phyloP scores from a whole-genome alignment of 208 protist species.

The Acanthamoeba healyi region DNA sequence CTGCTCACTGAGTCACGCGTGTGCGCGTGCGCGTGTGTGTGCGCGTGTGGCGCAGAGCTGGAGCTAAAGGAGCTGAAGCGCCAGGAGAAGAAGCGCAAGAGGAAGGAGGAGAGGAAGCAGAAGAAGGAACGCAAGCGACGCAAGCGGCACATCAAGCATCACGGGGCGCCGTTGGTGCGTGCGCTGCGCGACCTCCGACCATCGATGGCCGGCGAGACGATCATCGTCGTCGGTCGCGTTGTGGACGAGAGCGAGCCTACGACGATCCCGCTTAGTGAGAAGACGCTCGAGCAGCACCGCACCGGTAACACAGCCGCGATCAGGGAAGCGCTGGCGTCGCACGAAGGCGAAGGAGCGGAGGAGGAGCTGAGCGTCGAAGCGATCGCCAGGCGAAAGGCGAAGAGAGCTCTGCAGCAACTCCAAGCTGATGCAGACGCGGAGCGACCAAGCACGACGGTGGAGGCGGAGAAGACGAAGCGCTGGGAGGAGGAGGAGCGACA shows the following conservation, averaged over 20 bases:
- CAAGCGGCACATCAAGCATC: conserved; percentile 9
- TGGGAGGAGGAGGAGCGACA: conserved; percentile 1
- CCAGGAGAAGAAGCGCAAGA: background rate
- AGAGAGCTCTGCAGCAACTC: background rate
- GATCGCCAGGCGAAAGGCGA: conserved; percentile 2
- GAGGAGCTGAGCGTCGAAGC: background rate
- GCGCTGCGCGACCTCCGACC: background rate
- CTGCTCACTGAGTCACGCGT: background rate
- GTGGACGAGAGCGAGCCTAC: background rate
- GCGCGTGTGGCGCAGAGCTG: background rate
- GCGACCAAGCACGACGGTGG: background rate
- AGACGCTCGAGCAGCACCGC: background rate
- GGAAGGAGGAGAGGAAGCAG: background rate
- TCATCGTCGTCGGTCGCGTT: conserved; percentile 27
- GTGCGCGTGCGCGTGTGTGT: background rate
- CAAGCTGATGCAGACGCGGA: background rate
- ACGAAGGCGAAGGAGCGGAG: background rate
- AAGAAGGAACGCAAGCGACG: background rate
- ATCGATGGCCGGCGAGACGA: background rate
- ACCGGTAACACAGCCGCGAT: background rate
- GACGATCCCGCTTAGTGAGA: background rate
- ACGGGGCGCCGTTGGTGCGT: background rate
- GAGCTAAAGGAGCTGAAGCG: background rate
- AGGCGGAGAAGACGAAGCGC: background rate
- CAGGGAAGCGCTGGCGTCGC: background rate